phyloP scores from a whole-genome alignment of 1,284 basidiomycete species.

The Sanghuangporus sanghuang region DNA sequence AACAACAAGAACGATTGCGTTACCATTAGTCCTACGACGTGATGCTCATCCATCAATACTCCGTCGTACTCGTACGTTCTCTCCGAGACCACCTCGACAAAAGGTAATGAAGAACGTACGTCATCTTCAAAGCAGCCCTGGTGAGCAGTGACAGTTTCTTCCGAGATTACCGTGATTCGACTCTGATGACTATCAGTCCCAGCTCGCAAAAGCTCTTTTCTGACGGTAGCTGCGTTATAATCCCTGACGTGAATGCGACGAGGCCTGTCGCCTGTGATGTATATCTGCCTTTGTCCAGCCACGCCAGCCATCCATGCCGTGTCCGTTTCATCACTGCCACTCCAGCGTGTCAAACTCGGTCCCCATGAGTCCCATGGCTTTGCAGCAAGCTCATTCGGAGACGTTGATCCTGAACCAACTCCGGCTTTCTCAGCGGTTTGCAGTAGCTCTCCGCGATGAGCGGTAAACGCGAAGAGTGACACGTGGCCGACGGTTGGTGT shows the following conservation, averaged over 20 bases:
- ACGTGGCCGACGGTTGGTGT: conserved; percentile 14
- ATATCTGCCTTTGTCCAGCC: conserved; percentile 39
- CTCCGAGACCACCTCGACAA: conserved; percentile 29
- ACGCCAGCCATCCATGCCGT: conserved; percentile 48
- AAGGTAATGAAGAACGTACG: conserved; percentile 30
- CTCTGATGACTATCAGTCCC: background rate
- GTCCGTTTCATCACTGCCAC: conserved; percentile 32
- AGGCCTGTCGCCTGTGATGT: conserved; percentile 20
- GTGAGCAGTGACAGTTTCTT: conserved; percentile 10
- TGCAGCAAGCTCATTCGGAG: background rate
- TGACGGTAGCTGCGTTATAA: conserved; percentile 29
- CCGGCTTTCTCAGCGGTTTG: conserved; percentile 7
- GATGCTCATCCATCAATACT: conserved; percentile 44
- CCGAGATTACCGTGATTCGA: background rate
- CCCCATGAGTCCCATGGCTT: conserved; percentile 42
- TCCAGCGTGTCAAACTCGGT: conserved; percentile 37
- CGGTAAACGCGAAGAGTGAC: conserved; percentile 38
- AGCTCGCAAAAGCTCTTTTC: background rate
- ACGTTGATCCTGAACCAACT: background rate
- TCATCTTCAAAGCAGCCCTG: conserved; percentile 20
- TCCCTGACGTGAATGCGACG: conserved; percentile 32
- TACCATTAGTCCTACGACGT: conserved; percentile 36
- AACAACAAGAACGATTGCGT: background rate
- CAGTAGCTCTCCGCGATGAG: conserved; percentile 25
- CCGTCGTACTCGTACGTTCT: conserved; percentile 33